These are phyloP conservation scores for Hypoxylon rubiginosum DNA, from an alignment of 2,329 filamentous ascomycete species.

Conservation along the genomic window DNA sequence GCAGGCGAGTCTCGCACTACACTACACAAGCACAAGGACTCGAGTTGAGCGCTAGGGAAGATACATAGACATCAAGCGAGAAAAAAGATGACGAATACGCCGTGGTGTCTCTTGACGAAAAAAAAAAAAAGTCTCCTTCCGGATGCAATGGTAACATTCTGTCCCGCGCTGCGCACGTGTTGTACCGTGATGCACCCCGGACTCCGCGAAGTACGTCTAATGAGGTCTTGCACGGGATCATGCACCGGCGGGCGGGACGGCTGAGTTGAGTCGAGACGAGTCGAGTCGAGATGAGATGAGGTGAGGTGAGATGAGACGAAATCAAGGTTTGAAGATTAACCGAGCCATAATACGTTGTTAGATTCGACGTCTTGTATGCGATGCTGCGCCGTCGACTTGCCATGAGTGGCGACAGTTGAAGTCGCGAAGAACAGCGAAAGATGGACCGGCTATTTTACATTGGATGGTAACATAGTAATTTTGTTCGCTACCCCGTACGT, in stretches of 20 bases:
- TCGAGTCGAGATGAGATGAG: constrained; percentile 25
- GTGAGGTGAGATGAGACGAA: constrained; percentile 21
- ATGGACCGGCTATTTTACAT: constrained; percentile 29
- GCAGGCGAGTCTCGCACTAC: constrained; percentile 20
- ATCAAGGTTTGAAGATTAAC: constrained; percentile 14
- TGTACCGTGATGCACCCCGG: constrained; percentile 38
- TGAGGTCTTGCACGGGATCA: constrained; percentile 2
- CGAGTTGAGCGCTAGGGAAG: constrained; percentile 12
- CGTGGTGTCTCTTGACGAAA: constrained; percentile 21
- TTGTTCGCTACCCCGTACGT: constrained; percentile 22
- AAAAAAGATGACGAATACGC: constrained; percentile 20
- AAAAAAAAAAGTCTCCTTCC: constrained; percentile 22
- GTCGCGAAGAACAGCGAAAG: constrained; percentile 14
- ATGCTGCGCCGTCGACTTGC: constrained; percentile 1
- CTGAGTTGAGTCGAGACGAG: constrained; percentile 15
- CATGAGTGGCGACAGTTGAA: constrained; percentile 24
- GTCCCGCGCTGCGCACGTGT: constrained; percentile 40
- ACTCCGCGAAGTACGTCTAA: constrained; percentile 23
- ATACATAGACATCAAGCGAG: neutral
- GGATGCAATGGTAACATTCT: constrained; percentile 37
- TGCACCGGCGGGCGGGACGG: constrained; percentile 12
- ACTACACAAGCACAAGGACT: constrained; percentile 12
- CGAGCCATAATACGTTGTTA: constrained; percentile 21
- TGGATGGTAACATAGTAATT: constrained; percentile 11
- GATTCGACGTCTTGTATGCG: constrained; percentile 11